Percentiles rank a stretch among this genome's conserved stretches.
phyloP scores from a whole-genome alignment of 306 rosid species.

The Acacia confusa region DNA sequence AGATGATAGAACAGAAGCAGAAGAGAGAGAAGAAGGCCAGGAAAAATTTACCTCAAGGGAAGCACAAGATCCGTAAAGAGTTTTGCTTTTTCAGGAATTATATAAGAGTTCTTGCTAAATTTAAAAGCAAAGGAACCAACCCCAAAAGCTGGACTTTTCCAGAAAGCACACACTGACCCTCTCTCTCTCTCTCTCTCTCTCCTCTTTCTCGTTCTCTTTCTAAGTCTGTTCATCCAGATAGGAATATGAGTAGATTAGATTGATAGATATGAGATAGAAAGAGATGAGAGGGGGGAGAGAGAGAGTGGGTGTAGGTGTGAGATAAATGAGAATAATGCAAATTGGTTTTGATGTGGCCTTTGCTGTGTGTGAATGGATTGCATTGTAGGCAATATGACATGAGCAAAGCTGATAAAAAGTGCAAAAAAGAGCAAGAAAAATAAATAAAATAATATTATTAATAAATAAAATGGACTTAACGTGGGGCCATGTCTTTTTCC shows the following conservation, averaged over 20 bases:
- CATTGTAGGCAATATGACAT: constrained; percentile 44
- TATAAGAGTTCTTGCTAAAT: constrained; percentile 1
- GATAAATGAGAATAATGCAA: constrained; percentile 46
- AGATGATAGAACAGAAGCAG: constrained; percentile 6
- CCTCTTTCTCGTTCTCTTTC: not conserved
- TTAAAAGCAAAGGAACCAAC: constrained; percentile 36
- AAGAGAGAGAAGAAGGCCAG: constrained; percentile 27
- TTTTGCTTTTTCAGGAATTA: constrained; percentile 21
- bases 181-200: not conserved
- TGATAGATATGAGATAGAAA: not conserved
- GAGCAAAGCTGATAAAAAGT: constrained; percentile 61
- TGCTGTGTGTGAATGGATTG: not conserved
- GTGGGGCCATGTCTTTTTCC: constrained; percentile 69
- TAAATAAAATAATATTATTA: not conserved
- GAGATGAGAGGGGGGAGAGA: constrained; percentile 26
- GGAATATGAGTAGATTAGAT: constrained; percentile 41
- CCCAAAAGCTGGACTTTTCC: constrained; percentile 42
- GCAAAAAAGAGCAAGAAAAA: constrained; percentile 27
- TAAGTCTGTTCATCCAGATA: constrained; percentile 40
- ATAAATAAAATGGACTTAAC: constrained; percentile 17
- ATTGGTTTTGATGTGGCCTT: constrained; percentile 18
- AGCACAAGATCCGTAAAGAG: constrained; percentile 50
- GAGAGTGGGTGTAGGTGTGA: constrained; percentile 46
- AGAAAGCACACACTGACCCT: constrained; percentile 30
- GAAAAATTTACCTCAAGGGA: constrained; percentile 43